Base-by-base conservation (phyloP, 768 basidiomycete genomes). In the Leccinum disarticulatum region DNA sequence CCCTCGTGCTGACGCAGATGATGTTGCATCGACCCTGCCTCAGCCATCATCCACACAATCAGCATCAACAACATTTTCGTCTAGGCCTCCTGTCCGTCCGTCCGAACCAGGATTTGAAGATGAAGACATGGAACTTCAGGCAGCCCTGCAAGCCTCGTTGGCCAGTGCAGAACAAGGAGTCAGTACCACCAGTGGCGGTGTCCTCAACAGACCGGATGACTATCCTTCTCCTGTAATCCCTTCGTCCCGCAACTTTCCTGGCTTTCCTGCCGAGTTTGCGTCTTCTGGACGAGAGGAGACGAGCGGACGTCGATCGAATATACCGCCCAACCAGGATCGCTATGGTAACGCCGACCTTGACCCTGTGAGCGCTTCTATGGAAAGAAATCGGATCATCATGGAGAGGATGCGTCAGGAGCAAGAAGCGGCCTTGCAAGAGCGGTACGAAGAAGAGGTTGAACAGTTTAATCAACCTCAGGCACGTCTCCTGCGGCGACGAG, bases 51-150 rank as follows among this genome's bases (percentile, higher is more conserved):
- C 41, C n/a, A 9, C 47, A 25, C 25, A 25, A 3, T 25, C 25
- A 25, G 25, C 2, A 48, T 22, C 47, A 3, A 7, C 62, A 6
- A n/a, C 54, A n/a, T 55, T 70, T 48, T 46, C 60, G 28, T 38
- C 63, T 15, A 55, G 53, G 15, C 33, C 66, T 35, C 61, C 50
- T 6, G 13, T 58, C 14, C 46, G 48, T 54, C 49, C 66, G n/a
- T 52, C 62, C 14, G 62, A 65, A 5, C 22, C 60, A 31, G 82
- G 77, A 3, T 75, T 90, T 49, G 93, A 90, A 60, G 90, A 93
- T 63, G 93, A 94, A 68, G 94, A 97, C 70, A 81, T 86, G 66
- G 91, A 93, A 59, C 81, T 96, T 3, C 95, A 97, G 70, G 90
- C 86, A 6, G 94, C 91, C 0, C 76, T 95, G 52, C 91, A 92